A percentile compares a stretch with the other conserved stretches of the same genome.
Conservation (phyloP, 805 yeast species). For the Danielia reshetovae region DNA sequence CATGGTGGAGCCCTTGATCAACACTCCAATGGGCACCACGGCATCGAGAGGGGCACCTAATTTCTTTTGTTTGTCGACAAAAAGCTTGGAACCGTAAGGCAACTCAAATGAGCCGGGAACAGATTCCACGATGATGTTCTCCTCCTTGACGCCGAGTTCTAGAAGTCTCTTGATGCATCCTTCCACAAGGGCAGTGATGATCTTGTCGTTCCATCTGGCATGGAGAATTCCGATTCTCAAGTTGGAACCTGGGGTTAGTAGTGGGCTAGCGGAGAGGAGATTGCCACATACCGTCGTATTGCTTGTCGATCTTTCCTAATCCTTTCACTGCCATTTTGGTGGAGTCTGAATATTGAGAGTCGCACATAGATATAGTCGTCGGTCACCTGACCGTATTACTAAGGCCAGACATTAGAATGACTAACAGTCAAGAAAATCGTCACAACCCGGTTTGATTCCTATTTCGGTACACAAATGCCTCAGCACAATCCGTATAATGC, state of each 20-base stretch:
- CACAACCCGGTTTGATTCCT: too few relatives aligned
- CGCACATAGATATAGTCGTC: conserved; percentile 1
- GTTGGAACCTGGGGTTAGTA: conserved; percentile 34
- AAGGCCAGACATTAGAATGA: too few relatives aligned
- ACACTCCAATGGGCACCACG: conserved; percentile 87
- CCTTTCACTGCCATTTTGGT: conserved; percentile 71
- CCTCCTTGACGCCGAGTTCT: conserved; percentile 66
- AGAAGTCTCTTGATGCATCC: conserved; percentile 66
- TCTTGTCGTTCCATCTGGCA: conserved; percentile 88
- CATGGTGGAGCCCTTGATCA: conserved; percentile 96
- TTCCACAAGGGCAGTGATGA: conserved; percentile 73
- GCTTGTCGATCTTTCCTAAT: conserved; percentile 66
- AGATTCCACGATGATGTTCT: conserved; percentile 73
- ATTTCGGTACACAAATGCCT: too few relatives aligned
- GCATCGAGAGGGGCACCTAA: conserved; percentile 64
- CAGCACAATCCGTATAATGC: too few relatives aligned
- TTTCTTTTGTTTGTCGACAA: conserved; percentile 42
- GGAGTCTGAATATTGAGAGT: neutral
- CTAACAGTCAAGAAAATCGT: too few relatives aligned
- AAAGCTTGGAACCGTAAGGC: conserved; percentile 70
- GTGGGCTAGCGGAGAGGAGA: neutral
- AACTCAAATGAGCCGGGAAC: conserved; percentile 96
- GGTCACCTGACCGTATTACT: neutral
- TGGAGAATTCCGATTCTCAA: conserved; percentile 83
- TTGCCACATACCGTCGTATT: conserved; percentile 52